Evolutionary conservation across 805 yeast genomes (phyloP).

Genomic region (Spathaspora girioi): DNA sequence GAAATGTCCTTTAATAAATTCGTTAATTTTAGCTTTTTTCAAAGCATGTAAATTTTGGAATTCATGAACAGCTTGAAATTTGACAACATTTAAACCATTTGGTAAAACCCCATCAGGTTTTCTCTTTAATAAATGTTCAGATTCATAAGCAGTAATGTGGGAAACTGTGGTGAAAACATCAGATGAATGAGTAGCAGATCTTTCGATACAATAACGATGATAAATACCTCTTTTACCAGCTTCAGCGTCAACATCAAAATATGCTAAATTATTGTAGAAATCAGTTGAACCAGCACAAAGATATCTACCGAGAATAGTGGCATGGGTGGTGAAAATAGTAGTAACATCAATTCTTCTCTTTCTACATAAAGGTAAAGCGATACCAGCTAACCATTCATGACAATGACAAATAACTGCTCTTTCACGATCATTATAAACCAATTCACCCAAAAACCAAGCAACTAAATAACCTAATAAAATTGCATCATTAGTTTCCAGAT

Average conservation of each 20-base stretch:
- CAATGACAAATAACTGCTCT: conserved; percentile 91
- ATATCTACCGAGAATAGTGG: conserved; percentile 91
- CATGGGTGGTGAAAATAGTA: conserved; percentile 96
- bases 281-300: conserved; percentile 96
- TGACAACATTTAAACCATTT: conserved; percentile 91
- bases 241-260: conserved; percentile 94
- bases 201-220: conserved; percentile 93
- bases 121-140: conserved; percentile 87
- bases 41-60: conserved; percentile 94
- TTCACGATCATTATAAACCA: conserved; percentile 76
- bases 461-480: conserved; percentile 87
- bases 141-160: conserved; percentile 94
- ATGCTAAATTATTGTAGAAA: conserved; percentile 84
- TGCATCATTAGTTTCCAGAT: conserved; percentile 87
- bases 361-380: conserved; percentile 88
- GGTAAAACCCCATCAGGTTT: conserved; percentile 98
- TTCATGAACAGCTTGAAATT: conserved; percentile 96
- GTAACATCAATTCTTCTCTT: conserved; percentile 90
- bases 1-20: conserved; percentile 94
- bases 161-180: conserved; percentile 98
- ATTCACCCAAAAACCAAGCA: conserved; percentile 96
- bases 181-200: conserved; percentile 93
- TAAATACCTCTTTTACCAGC: conserved; percentile 98
- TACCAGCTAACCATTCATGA: conserved; percentile 98
- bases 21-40: conserved; percentile 87